Base-by-base conservation (phyloP, 257 asterid species). In the Nicotiana sylvestris region DNA sequence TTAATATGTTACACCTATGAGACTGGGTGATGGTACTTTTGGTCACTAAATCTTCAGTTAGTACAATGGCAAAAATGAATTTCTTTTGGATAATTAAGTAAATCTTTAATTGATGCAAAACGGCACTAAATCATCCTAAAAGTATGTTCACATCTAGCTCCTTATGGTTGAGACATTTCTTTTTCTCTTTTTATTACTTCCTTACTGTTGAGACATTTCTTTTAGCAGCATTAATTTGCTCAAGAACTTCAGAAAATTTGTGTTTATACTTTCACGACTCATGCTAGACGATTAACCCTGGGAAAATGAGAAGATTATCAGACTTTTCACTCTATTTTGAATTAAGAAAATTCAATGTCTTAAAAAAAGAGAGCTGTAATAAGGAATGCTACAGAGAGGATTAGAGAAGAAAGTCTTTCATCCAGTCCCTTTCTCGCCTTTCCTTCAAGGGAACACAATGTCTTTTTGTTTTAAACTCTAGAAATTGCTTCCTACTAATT, bases 201-300 rank as follows among this genome's bases (percentile, higher is more conserved):
- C 61, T 74, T 15, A 13, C 9, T 12, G 7, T 25, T 27, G 78
- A 9, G 8, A 46, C 18, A 70, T 70, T 46, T 72, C 7, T 13
- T 25, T 55, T 46, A 72, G 78, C 61, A 72, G 61, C 78, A 72
- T 46, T 72, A 72, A 21, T 46, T 46, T 43, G 78, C 49, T 70
- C 58, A 43, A 46, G 10, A 12, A 21, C 35, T 43, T 70, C 78
- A 70, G 77, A 16, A 70, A 39, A 43, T n/a, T 10, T 46, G 46
- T 46, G 78, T 16, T 15, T 74, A 27, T 17, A 21, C 60, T 43
- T 46, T 25, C 17, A 51, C 2, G 39, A 74, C 53, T 49, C 43
- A 74, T 17, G 16, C 79, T 49, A 74, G 64, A 51, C 27, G 9
- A 74, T 15, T 74, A 74, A 49, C 25, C 39, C 27, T 10, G 4